These are phyloP conservation scores for Diaporthe capsici DNA, from an alignment of 2,329 filamentous ascomycete species.

Conservation along the genomic window DNA sequence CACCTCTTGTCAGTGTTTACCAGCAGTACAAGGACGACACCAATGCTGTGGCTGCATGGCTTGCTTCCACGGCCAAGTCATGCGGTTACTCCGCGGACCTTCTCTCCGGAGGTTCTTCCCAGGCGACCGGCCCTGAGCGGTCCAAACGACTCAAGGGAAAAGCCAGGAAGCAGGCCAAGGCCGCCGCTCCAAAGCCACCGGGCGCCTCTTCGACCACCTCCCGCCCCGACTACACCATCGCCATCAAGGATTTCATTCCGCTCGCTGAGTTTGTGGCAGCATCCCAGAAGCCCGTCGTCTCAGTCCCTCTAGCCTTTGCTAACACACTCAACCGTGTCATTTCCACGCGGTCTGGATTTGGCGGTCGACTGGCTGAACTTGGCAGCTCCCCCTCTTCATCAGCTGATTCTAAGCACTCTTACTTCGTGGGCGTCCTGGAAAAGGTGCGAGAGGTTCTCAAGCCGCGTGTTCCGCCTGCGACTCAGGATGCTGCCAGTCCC, in stretches of 20 bases:
- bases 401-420: conserved; percentile 1
- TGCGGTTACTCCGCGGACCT: conserved; percentile 50
- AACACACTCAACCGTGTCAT: conserved; percentile 56
- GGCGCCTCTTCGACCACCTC: neutral
- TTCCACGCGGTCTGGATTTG: conserved; percentile 50
- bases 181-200: neutral
- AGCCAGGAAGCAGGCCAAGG: conserved; percentile 46
- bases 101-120: conserved; percentile 32
- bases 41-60: conserved; percentile 56
- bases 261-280: conserved; percentile 55
- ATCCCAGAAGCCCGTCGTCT: conserved; percentile 44
- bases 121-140: neutral
- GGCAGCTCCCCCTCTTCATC: neutral
- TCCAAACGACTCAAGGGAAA: conserved; percentile 48
- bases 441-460: neutral
- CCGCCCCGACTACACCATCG: conserved; percentile 51
- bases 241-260: conserved; percentile 54
- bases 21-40: conserved; percentile 59
- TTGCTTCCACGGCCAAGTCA: conserved; percentile 56
- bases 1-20: conserved; percentile 48
- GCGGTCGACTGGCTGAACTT: conserved; percentile 42
- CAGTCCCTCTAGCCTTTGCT: conserved; percentile 50
- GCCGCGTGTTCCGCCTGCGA: neutral
- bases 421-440: conserved; percentile 8
- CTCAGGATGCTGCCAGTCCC: neutral